These are phyloP conservation scores for Leucaena leucocephala DNA, from an alignment of 306 rosid genomes.

Conservation along the genomic window DNA sequence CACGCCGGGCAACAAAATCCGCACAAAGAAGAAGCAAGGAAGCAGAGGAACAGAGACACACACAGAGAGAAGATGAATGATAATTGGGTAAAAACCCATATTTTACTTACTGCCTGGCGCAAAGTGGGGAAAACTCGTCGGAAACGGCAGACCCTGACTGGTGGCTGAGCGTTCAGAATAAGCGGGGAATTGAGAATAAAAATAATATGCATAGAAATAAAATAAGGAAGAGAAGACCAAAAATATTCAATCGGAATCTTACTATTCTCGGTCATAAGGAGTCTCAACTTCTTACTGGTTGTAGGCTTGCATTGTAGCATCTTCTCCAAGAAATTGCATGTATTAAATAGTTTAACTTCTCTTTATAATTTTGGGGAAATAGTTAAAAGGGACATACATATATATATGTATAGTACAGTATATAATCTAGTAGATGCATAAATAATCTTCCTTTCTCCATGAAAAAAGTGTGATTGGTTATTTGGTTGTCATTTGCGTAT, in stretches of 20 bases:
- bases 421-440: too few species aligned
- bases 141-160: not conserved
- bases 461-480: too few species aligned
- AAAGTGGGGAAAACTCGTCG: not conserved
- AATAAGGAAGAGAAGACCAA: not conserved
- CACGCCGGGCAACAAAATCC: not conserved
- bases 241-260: not conserved
- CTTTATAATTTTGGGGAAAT: too few species aligned
- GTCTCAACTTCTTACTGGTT: not conserved
- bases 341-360: too few species aligned
- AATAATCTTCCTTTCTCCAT: too few species aligned
- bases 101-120: not conserved
- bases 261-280: not conserved
- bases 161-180: not conserved
- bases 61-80: not conserved
- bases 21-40: not conserved
- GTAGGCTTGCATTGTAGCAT: too few species aligned
- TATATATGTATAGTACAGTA: too few species aligned
- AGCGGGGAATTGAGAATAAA: not conserved
- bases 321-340: too few species aligned
- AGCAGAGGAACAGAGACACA: not conserved
- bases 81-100: slow-evolving; percentile 8
- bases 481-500: too few species aligned
- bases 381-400: too few species aligned
- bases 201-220: not conserved